Evolutionary conservation across 352 stramenopile genomes (phyloP), one percentile per base, ranked within the genome.

Genomic region (Globisporangium parvum): DNA sequence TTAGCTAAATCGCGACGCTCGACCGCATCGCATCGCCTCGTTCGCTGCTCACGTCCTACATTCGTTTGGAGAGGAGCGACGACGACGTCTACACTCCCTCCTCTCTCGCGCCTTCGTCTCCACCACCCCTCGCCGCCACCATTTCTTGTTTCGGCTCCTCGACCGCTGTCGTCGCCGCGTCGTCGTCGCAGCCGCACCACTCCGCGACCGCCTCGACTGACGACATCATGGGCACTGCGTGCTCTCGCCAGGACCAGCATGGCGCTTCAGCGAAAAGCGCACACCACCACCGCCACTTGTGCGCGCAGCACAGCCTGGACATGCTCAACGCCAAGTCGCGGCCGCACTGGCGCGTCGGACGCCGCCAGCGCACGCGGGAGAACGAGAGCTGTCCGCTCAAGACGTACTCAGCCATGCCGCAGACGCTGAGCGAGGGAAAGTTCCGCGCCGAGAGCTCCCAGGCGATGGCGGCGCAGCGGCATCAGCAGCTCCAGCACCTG

Each of bases 191-290:
- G 26, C 26, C 3, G 26, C 26, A 31, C 3, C 26, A 31, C 26
- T 31, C 26, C 26, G 23, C 28, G 33, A 33, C 31, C 3, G 46
- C 18, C 6, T 45, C 48, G 33, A 10, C 51, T 12, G n/a, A 44
- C 14, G 45, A 24, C 24, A 61, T 46, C 41, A 81, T 81, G 71
- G 71, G 72, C 45, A 68, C 56, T 28, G 58, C 62, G 24, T 75
- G 67, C 65, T 79, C 72, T 23, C 70, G 62, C n/a, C 58, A 75
- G 26, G 53, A 73, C 35, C 24, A 5, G 40, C 47, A 54, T 56
- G 10, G 31, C 31, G 31, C 31, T 10, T 10, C 31, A 37, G 10
- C 31, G 2, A 37, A 37, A 12, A 37, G 31, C 8, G 12, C 31
- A 12, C 63, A 45, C 33, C 41, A 47, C 18, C 47, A 24, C 11